phyloP scores from a whole-genome alignment of 2,329 filamentous ascomycete genomes.

The Trichoderma sp. region DNA sequence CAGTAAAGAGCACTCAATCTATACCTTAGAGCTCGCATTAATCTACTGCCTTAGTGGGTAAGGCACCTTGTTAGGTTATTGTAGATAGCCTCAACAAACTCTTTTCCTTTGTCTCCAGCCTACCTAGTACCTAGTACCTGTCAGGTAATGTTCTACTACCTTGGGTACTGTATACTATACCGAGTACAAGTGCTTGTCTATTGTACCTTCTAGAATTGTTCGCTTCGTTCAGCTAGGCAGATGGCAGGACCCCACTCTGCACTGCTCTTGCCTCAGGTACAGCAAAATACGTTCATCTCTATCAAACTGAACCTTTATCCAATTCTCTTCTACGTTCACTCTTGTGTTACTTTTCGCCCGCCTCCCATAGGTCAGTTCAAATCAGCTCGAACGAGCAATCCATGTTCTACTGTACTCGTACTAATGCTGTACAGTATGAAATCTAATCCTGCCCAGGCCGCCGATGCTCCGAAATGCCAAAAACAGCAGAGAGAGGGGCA shows the following conservation, averaged over 20 bases:
- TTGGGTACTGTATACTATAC: too few relatives aligned
- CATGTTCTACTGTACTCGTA: not conserved
- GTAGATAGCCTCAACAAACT: not conserved
- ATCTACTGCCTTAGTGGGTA: too few relatives aligned
- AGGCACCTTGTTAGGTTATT: not conserved
- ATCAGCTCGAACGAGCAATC: not conserved
- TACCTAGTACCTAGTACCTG: too few relatives aligned
- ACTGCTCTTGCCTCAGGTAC: not conserved
- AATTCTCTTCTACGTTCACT: not conserved
- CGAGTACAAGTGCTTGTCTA: not conserved
- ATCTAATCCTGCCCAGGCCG: not conserved
- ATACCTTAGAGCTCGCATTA: not conserved
- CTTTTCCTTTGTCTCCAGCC: not conserved
- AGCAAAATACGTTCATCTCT: not conserved
- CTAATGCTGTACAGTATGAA: not conserved
- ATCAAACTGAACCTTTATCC: not conserved
- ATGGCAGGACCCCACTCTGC: not conserved
- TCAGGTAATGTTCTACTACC: not conserved
- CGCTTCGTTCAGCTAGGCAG: not conserved
- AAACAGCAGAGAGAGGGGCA: not conserved
- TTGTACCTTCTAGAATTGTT: not conserved
- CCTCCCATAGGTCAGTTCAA: not conserved
- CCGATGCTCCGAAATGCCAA: constrained; percentile 3
- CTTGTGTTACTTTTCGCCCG: not conserved
- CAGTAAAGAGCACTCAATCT: not conserved